These are phyloP conservation scores for Phytopythium montanum DNA, from an alignment of 352 stramenopile species.

Conservation along the genomic window DNA sequence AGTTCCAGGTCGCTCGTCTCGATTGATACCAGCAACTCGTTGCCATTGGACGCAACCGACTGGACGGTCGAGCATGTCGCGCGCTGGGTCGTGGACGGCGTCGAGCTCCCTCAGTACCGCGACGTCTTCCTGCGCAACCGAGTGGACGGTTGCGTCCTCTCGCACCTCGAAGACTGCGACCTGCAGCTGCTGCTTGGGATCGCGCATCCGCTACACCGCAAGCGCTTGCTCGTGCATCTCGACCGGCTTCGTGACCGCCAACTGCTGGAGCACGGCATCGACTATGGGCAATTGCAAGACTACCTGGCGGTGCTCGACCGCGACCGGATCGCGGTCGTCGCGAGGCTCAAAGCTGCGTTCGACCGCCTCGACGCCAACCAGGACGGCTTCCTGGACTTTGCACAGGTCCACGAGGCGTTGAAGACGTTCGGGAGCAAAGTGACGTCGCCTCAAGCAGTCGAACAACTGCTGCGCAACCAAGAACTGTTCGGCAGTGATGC, in stretches of 20 bases:
- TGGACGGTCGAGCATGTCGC: conserved; percentile 55
- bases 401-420: conserved; percentile 40
- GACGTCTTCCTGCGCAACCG: conserved; percentile 44
- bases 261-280: conserved; percentile 48
- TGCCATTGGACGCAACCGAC: conserved; percentile 35
- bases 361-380: conserved; percentile 58
- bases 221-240: conserved; percentile 44
- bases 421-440: conserved; percentile 7
- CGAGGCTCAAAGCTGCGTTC: conserved; percentile 65
- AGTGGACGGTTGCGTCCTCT: conserved; percentile 64
- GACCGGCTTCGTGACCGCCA: conserved; percentile 65
- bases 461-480: conserved; percentile 29
- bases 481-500: conserved; percentile 21
- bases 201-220: conserved; percentile 52
- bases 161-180: conserved; percentile 51
- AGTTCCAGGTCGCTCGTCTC: not conserved
- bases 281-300: conserved; percentile 70
- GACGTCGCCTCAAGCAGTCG: conserved; percentile 27
- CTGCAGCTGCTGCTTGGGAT: conserved; percentile 64
- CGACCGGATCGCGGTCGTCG: conserved; percentile 61
- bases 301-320: conserved; percentile 69
- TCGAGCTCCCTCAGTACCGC: conserved; percentile 50
- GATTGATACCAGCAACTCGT: not conserved
- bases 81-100: conserved; percentile 41
- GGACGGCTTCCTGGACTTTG: conserved; percentile 56